Conservation (phyloP, 805 yeast species). For the Yamadazyma nakazawae region DNA sequence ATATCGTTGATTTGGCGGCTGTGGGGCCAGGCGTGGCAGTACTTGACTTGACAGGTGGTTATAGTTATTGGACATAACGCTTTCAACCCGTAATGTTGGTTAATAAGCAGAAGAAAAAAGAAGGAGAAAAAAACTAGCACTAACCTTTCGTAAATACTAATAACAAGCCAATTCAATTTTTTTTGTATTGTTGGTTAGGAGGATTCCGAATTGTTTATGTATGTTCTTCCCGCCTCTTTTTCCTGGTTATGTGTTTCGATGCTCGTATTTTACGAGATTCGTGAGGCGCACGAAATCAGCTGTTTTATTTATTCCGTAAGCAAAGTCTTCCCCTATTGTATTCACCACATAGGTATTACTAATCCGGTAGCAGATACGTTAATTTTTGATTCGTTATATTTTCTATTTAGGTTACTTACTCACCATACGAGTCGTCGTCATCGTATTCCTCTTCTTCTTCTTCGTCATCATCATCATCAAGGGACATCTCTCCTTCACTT, state of each 20-base stretch:
- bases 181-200: background rate
- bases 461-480: slow-evolving; percentile 3
- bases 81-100: background rate
- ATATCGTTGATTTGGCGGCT: slow-evolving; percentile 1
- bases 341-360: no score
- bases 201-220: background rate
- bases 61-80: background rate
- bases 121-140: background rate
- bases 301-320: background rate
- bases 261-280: slow-evolving; percentile 8
- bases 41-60: slow-evolving; percentile 1
- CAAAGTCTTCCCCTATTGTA: no score
- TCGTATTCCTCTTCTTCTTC: slow-evolving; percentile 1
- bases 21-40: slow-evolving; percentile 13
- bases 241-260: background rate
- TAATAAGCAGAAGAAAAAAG: background rate
- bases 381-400: background rate
- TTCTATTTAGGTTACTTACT: background rate
- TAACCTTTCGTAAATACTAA: no score
- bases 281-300: slow-evolving; percentile 1
- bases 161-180: no score
- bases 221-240: background rate
- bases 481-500: slow-evolving; percentile 4
- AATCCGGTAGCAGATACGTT: background rate
- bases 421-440: slow-evolving; percentile 6